Evolutionary conservation across 2,329 filamentous ascomycete genomes (phyloP).

Genomic region (Phaeosphaeriaceae sp.): DNA sequence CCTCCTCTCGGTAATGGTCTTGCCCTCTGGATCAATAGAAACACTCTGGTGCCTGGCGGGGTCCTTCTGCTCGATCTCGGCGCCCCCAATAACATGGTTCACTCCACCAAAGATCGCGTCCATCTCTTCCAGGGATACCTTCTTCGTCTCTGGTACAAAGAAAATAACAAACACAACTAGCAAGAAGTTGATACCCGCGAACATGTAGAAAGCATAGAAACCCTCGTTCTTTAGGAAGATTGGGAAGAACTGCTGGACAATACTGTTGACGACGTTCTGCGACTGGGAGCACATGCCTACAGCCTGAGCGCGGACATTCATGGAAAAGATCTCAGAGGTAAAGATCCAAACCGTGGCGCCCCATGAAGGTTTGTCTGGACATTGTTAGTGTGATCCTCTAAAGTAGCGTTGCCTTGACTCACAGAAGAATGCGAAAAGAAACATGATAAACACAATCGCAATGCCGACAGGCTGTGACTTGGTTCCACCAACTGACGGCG

Average conservation of each 20-base stretch:
- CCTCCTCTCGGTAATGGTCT: slow-evolving; percentile 23
- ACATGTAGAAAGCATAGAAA: slow-evolving; percentile 65
- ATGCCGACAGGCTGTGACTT: slow-evolving; percentile 69
- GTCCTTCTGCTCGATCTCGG: slow-evolving; percentile 53
- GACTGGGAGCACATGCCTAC: slow-evolving; percentile 69
- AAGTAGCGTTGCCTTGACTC: slow-evolving; percentile 33
- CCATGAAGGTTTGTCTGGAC: slow-evolving; percentile 70
- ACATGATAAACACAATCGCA: slow-evolving; percentile 71
- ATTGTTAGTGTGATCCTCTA: slow-evolving; percentile 28
- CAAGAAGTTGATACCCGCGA: slow-evolving; percentile 56
- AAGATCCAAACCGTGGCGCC: slow-evolving; percentile 75
- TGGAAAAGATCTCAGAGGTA: slow-evolving; percentile 73
- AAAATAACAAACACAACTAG: slow-evolving; percentile 52
- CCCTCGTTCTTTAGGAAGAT: slow-evolving; percentile 67
- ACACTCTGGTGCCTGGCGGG: slow-evolving; percentile 37
- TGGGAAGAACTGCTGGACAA: slow-evolving; percentile 75
- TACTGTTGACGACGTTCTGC: slow-evolving; percentile 68
- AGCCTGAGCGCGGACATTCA: slow-evolving; percentile 75
- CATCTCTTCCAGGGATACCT: slow-evolving; percentile 62
- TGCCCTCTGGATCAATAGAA: slow-evolving; percentile 25
- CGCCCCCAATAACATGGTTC: slow-evolving; percentile 64
- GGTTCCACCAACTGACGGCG: slow-evolving; percentile 60
- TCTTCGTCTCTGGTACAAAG: slow-evolving; percentile 53
- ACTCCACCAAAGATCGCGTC: slow-evolving; percentile 63
- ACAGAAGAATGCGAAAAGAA: slow-evolving; percentile 70